Base-by-base conservation (phyloP, 2,329 filamentous ascomycete species). In the Xylaria sp. region DNA sequence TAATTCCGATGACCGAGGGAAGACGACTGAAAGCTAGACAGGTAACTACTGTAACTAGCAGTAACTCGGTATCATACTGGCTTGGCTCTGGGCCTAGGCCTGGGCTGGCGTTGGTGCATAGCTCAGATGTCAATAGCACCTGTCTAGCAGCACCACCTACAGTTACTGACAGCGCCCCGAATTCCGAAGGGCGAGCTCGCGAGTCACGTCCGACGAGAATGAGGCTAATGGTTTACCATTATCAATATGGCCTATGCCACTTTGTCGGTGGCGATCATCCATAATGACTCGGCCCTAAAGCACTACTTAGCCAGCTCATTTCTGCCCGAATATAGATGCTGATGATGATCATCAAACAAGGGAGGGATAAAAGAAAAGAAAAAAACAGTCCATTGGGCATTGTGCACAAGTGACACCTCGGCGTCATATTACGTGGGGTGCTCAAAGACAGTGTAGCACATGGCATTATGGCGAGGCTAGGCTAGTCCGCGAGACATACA, bases 191-290 rank as follows among this genome's bases (percentile, higher is more conserved):
- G 33, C 58, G 39, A 23, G 51, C 36, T 48, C 18, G 31, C 69
- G 58, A 70, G 66, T 71, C 68, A 71, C 64, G 64, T 23, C 54
- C 31, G 54, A 15, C 10, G 10, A 28, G 39, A 20, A 41, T 63
- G 52, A 67, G 57, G 49, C 52, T 66, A 49, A 51, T 25, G 2
- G 18, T 55, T 41, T 31, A 28, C 18, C 15, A 46, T 18, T 18
- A n/a, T 25, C 46, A 65, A 54, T 52, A 51, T 39, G 58, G 66
- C 39, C 60, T 57, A 58, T 68, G 51, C 58, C 56, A 70, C 58
- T 52, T 68, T 46, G 41, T 55, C 36, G 15, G 41, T 33, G 59
- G 25, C 59, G 41, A 23, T 9, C 20, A 28, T 23, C 12, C 12
- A 46, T 31, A 33, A 49, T 55, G 49, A 61, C 48, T 63, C 59